phyloP scores from a whole-genome alignment of 768 basidiomycete species.

The Lyophyllum semitale region DNA sequence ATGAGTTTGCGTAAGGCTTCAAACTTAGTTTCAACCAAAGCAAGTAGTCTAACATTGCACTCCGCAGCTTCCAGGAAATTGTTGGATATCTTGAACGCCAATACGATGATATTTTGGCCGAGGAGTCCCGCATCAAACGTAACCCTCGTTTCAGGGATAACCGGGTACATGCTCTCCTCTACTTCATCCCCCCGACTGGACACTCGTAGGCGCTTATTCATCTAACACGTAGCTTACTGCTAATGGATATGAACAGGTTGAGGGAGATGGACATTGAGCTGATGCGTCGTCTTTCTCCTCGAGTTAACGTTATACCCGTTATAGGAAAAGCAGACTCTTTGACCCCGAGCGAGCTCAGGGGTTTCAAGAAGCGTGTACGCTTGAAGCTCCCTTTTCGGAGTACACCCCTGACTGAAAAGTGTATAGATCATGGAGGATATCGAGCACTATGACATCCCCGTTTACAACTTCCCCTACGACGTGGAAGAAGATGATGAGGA shows the following conservation, averaged over 20 bases:
- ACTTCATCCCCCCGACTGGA: constrained; percentile 99
- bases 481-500: constrained; percentile 99
- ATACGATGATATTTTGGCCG: constrained; percentile 98
- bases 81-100: constrained; percentile 95
- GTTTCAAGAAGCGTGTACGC: constrained; percentile 91
- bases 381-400: background rate
- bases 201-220: constrained; percentile 69
- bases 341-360: constrained; percentile 89
- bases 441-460: constrained; percentile 95
- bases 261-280: constrained; percentile 99
- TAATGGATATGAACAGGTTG: constrained; percentile 47
- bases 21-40: background rate
- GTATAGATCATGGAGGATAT: constrained; percentile 98
- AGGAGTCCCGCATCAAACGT: constrained; percentile 99
- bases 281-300: constrained; percentile 96
- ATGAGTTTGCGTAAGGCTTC: constrained; percentile 87
- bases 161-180: constrained; percentile 92
- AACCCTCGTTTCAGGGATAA: constrained; percentile 99
- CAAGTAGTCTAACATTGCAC: constrained; percentile 1
- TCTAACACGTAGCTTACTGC: constrained; percentile 4
- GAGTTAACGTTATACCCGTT: constrained; percentile 98
- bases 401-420: constrained; percentile 2
- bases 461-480: constrained; percentile 99
- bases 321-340: constrained; percentile 95
- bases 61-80: constrained; percentile 91